phyloP scores from a whole-genome alignment of 306 rosid species.

The Dalbergia cochinchinensis region DNA sequence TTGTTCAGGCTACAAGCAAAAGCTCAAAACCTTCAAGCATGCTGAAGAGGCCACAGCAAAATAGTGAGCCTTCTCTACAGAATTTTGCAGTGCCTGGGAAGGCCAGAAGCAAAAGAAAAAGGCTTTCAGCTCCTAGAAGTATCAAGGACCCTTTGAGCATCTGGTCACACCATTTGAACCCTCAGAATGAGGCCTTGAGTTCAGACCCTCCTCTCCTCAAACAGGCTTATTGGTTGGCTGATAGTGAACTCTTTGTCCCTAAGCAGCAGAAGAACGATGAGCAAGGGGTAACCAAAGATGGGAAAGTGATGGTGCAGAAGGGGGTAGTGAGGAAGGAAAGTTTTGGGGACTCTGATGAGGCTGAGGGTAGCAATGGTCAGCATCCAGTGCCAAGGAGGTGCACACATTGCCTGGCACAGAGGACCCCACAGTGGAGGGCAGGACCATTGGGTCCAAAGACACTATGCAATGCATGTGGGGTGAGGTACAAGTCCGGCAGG shows the following conservation, averaged over 20 bases:
- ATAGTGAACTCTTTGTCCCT: conserved; percentile 64
- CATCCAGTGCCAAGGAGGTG: conserved; percentile 61
- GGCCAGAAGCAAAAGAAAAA: conserved; percentile 83
- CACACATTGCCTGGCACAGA: conserved; percentile 69
- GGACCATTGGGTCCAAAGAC: conserved; percentile 84
- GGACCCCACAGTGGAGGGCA: conserved; percentile 87
- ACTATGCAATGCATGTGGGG: conserved; percentile 82
- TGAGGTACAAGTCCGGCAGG: conserved; percentile 76
- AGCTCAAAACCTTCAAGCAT: conserved; percentile 54
- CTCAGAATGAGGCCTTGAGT: conserved; percentile 50
- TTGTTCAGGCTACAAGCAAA: conserved; percentile 39
- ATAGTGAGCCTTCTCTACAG: conserved; percentile 47
- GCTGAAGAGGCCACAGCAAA: conserved; percentile 25
- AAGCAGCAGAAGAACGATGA: conserved; percentile 45
- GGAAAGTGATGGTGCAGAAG: conserved; percentile 28
- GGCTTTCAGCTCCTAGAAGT: conserved; percentile 57
- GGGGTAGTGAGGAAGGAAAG: conserved; percentile 44
- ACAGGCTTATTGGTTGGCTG: conserved; percentile 73
- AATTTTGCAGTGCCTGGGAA: conserved; percentile 64
- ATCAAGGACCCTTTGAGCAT: conserved; percentile 50
- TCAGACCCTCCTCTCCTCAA: conserved; percentile 67
- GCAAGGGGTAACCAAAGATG: conserved; percentile 23
- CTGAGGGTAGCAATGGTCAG: conserved; percentile 30
- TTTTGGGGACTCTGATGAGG: not conserved
- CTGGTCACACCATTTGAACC: conserved; percentile 52